Conservation (phyloP, 805 yeast genomes). For the Yamadazyma laniorum region DNA sequence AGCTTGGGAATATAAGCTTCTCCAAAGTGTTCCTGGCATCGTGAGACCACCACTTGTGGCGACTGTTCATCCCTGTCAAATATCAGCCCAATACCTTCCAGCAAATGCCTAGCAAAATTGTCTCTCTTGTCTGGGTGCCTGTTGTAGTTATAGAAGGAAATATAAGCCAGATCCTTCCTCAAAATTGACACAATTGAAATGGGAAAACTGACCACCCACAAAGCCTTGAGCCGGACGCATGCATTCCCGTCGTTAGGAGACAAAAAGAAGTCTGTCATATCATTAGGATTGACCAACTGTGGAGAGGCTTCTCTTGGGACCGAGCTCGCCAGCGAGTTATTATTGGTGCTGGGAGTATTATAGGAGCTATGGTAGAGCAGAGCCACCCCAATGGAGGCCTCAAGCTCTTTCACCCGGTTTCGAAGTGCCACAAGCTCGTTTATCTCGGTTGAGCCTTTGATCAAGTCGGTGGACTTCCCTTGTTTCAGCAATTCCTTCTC, state of each 20-base stretch:
- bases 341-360: not conserved
- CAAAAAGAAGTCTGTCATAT: conserved; percentile 12
- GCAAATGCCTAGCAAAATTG: not conserved
- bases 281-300: conserved; percentile 4
- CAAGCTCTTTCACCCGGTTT: conserved; percentile 7
- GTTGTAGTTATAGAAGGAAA: conserved; percentile 12
- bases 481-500: conserved; percentile 16
- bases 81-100: conserved; percentile 9
- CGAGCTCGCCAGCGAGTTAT: not conserved
- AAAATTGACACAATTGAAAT: conserved; percentile 8
- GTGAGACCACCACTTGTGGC: conserved; percentile 1
- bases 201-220: conserved; percentile 8
- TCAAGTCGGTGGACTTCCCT: conserved; percentile 10
- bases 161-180: conserved; percentile 11
- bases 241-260: not conserved
- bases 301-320: too few relatives aligned
- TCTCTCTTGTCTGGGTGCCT: not conserved
- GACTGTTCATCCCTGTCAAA: conserved; percentile 7
- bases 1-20: conserved; percentile 8
- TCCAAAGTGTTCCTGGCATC: conserved; percentile 10
- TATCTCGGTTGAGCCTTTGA: conserved; percentile 3
- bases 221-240: conserved; percentile 2
- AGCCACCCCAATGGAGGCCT: conserved; percentile 4
- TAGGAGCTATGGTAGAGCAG: not conserved
- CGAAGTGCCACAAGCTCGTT: conserved; percentile 3